Evolutionary conservation across 2,329 filamentous ascomycete species (phyloP), one percentile per base, ranked within the genome.

Genomic region (Hymenotorrendiella dingleyae): DNA sequence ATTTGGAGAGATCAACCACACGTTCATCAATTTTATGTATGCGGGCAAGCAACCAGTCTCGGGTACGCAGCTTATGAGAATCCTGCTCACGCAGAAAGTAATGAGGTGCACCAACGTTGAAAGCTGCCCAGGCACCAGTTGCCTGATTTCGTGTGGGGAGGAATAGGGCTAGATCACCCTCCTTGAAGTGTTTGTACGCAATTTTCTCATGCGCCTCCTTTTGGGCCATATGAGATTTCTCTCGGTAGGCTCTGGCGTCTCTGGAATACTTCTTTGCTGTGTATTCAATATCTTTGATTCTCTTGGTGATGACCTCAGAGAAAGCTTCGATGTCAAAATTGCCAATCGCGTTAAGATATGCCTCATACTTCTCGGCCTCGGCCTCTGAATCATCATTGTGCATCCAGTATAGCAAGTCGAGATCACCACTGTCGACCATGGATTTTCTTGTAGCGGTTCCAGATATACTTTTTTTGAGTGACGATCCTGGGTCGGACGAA

Each of bases 1-100:
- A 86, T 66, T 86, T 89, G 12, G 86, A 93, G 5, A 97, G 71
- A 62, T 98, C 90, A 0, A 98, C 93, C 3, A 97, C 84, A 3
- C 89, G 84, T 62, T 96, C 88, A 67, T 97, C 88, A 17, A 97
- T 81, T 51, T 87, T 88, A 10, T 82, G 82, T 45, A 98, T 97
- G 12, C 93, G 82, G 7, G 93, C 93, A 6, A 98, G 82, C n/a
- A 98, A 79, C 89, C 93, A 98, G 61, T 98, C 93, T 26, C 91
- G 78, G 36, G 81, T 82, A 22, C 83, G 80, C 5, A 98, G 71
- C 47, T 87, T 83, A 64, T 98, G 94, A 1, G 75, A 76, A 55
- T 97, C 91, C 62, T 94, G 86, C 64, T 98, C 93, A 26, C 89
- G 85, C 3, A 98, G 73, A 68, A 98, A 98, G 67, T 93, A 97